Evolutionary conservation across 768 basidiomycete genomes (phyloP), one percentile per base, ranked within the genome.

Genomic region (Serendipita indica): DNA sequence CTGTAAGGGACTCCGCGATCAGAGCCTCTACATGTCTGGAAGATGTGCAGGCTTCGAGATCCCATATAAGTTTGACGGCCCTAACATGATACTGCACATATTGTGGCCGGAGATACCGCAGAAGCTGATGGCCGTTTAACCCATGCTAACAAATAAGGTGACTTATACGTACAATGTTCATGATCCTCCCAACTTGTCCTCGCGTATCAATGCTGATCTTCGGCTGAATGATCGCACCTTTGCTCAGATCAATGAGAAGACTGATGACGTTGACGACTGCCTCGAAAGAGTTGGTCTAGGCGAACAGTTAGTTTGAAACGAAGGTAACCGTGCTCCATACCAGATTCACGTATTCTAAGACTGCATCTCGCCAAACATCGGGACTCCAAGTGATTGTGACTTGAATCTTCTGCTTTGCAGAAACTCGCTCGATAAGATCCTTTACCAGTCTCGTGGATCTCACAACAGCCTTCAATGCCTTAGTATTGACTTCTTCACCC

Each of bases 21-120:
- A 89, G 52, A 3, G 87, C 81, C 65, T 93, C 89, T 6, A 93
- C 79, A 65, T 86, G 78, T 28, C 78, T 74, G 13, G 74, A 74
- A 3, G 73, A 67, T 30, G 80, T 74, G 14, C 77, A 65, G 37
- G 74, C 58, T 64, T 91, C 81, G 37, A 96, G 69, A 0, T 78
- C 74, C 92, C 94, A 97, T 16, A 97, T 75, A 30, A 96, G 72
- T 64, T 75, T 82, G 27, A 89, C 86, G 5, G 86, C 79, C 20
- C 90, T 84, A 54, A 80, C 77, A 68, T 97, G 92, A 67, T 89
- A 93, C 1, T 79, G 73, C 0, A 83, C 72, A 62, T 69, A 79
- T 39, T 84, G 72, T 0, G 81, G 77, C 7, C 77, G 75, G 25
- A 99, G 76, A 68, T 89, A 96, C 57, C 71, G 73, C 61, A 94